A percentile compares a stretch with the other conserved stretches of the same genome.
Conservation (phyloP, 179 eudicot species). For the Vitellaria paradoxa region DNA sequence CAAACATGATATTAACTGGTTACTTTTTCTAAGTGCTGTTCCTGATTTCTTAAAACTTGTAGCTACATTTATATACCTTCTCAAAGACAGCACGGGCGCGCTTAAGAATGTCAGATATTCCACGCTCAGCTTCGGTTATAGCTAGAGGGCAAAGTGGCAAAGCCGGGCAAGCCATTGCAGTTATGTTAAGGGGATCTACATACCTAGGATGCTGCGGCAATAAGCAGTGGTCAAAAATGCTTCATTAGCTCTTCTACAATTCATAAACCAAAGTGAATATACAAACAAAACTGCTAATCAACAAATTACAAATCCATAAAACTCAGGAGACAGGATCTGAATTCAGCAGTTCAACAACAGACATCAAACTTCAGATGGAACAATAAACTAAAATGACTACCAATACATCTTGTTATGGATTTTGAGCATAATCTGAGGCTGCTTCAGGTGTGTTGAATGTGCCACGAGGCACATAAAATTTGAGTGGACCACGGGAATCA, state of each 20-base stretch:
- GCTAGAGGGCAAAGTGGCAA: slow-evolving; percentile 96
- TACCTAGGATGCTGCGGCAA: slow-evolving; percentile 65
- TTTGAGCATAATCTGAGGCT: not conserved
- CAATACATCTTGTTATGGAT: not conserved
- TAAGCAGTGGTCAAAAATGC: slow-evolving; percentile 15
- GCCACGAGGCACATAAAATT: not conserved
- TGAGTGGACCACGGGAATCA: not conserved
- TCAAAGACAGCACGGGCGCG: slow-evolving; percentile 87
- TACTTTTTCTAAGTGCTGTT: not conserved
- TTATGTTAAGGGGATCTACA: slow-evolving; percentile 90
- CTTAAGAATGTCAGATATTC: slow-evolving; percentile 88
- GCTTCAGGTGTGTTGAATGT: not conserved
- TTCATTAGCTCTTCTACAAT: not conserved
- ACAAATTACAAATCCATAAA: not conserved
- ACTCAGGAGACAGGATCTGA: not conserved
- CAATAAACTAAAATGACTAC: not conserved
- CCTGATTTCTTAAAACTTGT: not conserved
- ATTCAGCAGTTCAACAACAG: not conserved
- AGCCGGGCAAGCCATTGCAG: slow-evolving; percentile 99
- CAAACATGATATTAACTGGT: not conserved
- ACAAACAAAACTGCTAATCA: not conserved
- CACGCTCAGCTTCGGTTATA: slow-evolving; percentile 97
- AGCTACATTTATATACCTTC: slow-evolving; percentile 48
- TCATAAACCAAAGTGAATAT: not conserved
- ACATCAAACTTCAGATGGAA: not conserved